Percentiles rank a stretch among this genome's conserved stretches.
These are phyloP conservation scores for Diaporthe caulivora DNA, from an alignment of 2,329 filamentous ascomycete genomes.

Conservation along the genomic window DNA sequence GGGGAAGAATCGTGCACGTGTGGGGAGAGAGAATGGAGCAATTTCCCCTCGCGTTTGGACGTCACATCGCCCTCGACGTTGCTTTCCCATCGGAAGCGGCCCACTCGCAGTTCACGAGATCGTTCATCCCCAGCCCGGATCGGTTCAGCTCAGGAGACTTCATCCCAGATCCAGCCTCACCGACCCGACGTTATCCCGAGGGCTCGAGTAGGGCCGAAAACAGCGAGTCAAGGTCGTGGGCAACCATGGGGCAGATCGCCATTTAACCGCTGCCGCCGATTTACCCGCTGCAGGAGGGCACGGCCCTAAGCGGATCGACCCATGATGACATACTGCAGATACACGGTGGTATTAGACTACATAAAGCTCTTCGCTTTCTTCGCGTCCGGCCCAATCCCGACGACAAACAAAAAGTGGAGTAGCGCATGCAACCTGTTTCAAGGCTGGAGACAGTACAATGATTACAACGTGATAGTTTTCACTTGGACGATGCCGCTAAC, in stretches of 20 bases:
- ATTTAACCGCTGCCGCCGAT: constrained; percentile 28
- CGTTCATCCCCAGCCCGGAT: neutral
- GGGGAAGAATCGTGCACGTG: constrained; percentile 1
- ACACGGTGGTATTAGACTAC: no score
- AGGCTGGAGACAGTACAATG: neutral
- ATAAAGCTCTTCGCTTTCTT: neutral
- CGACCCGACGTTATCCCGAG: constrained; percentile 11
- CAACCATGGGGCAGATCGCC: constrained; percentile 2
- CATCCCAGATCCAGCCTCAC: constrained; percentile 1
- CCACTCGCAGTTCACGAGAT: constrained; percentile 1
- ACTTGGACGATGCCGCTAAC: no score
- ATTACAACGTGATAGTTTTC: neutral
- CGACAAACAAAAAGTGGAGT: neutral
- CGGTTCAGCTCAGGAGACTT: neutral
- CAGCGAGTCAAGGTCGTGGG: neutral
- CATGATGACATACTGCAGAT: constrained; percentile 7
- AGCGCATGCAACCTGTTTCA: neutral
- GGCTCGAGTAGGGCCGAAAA: constrained; percentile 9
- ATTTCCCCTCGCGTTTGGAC: constrained; percentile 3
- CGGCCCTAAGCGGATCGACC: neutral
- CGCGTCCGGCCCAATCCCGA: neutral
- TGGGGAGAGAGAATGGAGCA: neutral
- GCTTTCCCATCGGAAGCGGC: constrained; percentile 11
- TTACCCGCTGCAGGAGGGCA: constrained; percentile 16
- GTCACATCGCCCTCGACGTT: constrained; percentile 10